phyloP scores from a whole-genome alignment of 2,329 filamentous ascomycete species.

The Pyricularia grisea region DNA sequence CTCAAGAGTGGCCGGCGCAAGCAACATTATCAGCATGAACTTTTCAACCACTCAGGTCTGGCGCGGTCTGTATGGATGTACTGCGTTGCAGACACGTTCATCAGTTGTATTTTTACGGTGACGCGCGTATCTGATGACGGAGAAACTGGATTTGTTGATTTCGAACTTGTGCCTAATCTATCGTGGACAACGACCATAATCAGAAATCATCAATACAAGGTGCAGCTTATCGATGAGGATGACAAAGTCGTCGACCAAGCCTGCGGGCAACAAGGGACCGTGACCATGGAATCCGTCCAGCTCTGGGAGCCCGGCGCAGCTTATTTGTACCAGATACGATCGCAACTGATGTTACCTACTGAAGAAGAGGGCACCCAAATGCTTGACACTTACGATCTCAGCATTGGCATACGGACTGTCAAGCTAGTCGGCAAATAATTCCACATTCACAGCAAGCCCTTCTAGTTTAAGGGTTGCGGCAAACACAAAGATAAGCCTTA shows the following conservation, averaged over 20 bases:
- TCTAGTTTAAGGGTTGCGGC: slow-evolving; percentile 21
- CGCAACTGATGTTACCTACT: slow-evolving; percentile 8
- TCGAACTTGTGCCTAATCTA: slow-evolving; percentile 6
- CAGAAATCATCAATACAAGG: neutral
- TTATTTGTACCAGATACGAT: slow-evolving; percentile 16
- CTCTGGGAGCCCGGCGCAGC: slow-evolving; percentile 18
- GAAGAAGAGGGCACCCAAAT: neutral
- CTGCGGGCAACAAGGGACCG: slow-evolving; percentile 7
- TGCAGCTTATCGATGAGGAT: slow-evolving; percentile 8
- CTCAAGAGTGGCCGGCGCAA: slow-evolving; percentile 11
- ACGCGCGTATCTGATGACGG: slow-evolving; percentile 12
- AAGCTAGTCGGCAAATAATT: slow-evolving; percentile 13
- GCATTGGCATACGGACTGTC: slow-evolving; percentile 14
- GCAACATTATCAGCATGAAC: slow-evolving; percentile 20
- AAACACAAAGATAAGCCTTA: slow-evolving; percentile 17
- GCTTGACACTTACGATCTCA: slow-evolving; percentile 14
- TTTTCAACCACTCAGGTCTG: slow-evolving; percentile 20
- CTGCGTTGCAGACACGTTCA: slow-evolving; percentile 12
- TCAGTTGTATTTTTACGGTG: slow-evolving; percentile 16
- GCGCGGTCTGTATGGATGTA: slow-evolving; percentile 19
- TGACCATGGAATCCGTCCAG: slow-evolving; percentile 10
- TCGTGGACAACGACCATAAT: neutral
- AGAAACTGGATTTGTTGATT: slow-evolving; percentile 6
- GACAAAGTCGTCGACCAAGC: slow-evolving; percentile 6
- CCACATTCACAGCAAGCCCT: slow-evolving; percentile 18